Conservation (phyloP, 768 basidiomycete genomes). For the Lyophyllum atratum region DNA sequence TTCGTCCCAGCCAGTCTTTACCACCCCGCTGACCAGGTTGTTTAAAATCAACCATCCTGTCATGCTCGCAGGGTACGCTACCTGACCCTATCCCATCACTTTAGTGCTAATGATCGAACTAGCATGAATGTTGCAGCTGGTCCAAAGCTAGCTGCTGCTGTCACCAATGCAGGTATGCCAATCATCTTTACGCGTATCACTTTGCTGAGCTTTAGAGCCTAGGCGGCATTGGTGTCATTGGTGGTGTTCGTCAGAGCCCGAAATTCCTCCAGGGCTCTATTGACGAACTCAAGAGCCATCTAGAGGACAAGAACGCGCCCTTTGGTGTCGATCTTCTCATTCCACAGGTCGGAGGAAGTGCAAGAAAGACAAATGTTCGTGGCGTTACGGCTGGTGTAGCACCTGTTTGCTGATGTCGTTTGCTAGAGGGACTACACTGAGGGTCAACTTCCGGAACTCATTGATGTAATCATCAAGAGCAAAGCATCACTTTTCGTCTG, state of each 20-base stretch:
- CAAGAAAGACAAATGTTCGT: slow-evolving; percentile 76
- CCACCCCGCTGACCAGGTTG: slow-evolving; percentile 72
- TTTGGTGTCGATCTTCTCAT: slow-evolving; percentile 85
- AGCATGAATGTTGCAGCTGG: slow-evolving; percentile 90
- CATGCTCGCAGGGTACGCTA: slow-evolving; percentile 68
- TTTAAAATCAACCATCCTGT: slow-evolving; percentile 84
- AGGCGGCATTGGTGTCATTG: slow-evolving; percentile 87
- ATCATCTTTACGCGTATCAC: neutral
- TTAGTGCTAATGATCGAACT: slow-evolving; percentile 7
- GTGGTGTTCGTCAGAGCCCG: slow-evolving; percentile 75
- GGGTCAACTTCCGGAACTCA: slow-evolving; percentile 74
- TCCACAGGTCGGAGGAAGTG: slow-evolving; percentile 80
- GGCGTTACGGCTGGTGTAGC: slow-evolving; percentile 4
- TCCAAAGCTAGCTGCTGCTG: slow-evolving; percentile 81
- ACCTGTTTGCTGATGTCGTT: neutral
- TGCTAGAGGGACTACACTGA: slow-evolving; percentile 64
- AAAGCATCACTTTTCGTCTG: slow-evolving; percentile 80
- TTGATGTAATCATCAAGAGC: slow-evolving; percentile 76
- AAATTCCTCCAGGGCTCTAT: slow-evolving; percentile 68
- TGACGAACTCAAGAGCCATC: slow-evolving; percentile 69
- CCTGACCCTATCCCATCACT: slow-evolving; percentile 11
- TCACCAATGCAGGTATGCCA: slow-evolving; percentile 79
- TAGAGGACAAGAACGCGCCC: slow-evolving; percentile 75
- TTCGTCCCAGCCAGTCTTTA: slow-evolving; percentile 63
- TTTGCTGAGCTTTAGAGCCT: neutral